Percentiles rank a stretch among this genome's conserved stretches.
These are phyloP conservation scores for Pichia sp. DNA, from an alignment of 1,139 yeast species.

Conservation along the genomic window DNA sequence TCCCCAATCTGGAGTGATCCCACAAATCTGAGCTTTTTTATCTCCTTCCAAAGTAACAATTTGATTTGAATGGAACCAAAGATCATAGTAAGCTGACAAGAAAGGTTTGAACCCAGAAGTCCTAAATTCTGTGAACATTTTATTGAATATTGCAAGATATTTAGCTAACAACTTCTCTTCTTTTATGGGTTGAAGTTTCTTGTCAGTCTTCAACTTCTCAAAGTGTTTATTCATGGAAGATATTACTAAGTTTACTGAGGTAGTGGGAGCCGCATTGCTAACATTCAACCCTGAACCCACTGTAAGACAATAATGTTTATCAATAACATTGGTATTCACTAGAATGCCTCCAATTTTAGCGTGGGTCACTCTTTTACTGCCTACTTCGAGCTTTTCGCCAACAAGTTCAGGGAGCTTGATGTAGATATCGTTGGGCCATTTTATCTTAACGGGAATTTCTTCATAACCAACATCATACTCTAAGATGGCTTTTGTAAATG, in stretches of 20 bases:
- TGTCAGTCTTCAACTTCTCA: conserved; percentile 24
- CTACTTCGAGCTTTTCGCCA: conserved; percentile 18
- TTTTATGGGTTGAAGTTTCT: conserved; percentile 30
- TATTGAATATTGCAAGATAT: conserved; percentile 58
- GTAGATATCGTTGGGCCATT: conserved; percentile 97
- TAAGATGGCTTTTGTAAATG: conserved; percentile 70
- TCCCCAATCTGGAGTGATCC: conserved; percentile 82
- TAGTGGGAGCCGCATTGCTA: conserved; percentile 82
- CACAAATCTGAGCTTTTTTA: conserved; percentile 58
- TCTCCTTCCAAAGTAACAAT: conserved; percentile 43
- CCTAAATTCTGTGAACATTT: conserved; percentile 51
- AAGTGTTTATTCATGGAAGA: conserved; percentile 48
- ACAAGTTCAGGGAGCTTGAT: conserved; percentile 58
- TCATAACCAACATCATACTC: conserved; percentile 42
- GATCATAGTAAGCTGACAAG: conserved; percentile 63
- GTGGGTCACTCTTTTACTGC: conserved; percentile 41
- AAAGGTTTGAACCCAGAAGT: conserved; percentile 62
- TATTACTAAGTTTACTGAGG: conserved; percentile 71
- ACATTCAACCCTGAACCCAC: conserved; percentile 88
- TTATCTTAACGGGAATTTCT: conserved; percentile 67
- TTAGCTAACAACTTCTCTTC: conserved; percentile 66
- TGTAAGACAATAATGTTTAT: conserved; percentile 48
- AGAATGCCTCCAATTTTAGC: conserved; percentile 80
- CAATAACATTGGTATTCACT: conserved; percentile 66
- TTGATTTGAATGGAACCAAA: conserved; percentile 83